Evolutionary conservation across 1,284 basidiomycete species (phyloP), one percentile per base, ranked within the genome.

Genomic region (Pholiota adiposa): DNA sequence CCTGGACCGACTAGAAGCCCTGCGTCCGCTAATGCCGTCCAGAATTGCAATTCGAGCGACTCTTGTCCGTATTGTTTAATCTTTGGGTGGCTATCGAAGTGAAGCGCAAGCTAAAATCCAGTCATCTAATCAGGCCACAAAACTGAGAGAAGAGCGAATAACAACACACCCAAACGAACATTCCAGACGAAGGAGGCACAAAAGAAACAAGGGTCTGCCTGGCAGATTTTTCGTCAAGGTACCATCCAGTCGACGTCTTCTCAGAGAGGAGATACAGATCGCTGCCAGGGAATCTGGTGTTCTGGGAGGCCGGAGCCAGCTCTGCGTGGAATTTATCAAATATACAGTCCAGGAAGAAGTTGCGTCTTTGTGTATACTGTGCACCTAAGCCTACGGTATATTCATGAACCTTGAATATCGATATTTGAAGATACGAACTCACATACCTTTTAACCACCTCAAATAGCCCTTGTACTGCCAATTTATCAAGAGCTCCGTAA

Each of bases 401-500:
- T 21, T 8, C 16, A 34, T 41, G 12, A 31, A 16, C 16, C 16
- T 4, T 21, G 18, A 21, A 23, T n/a, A 14, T 46, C 4, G 6
- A 27, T 29, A 34, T 43, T 19, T 27, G n/a, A n/a, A n/a, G n/a
- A n/a, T n/a, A n/a, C n/a, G n/a, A n/a, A n/a, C n/a, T n/a, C 25
- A 65, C 56, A 31, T 46, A 75, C 76, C 81, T 65, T 85, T 81
- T 38, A 94, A 77, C 93, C 93, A 94, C 34, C 90, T 83, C 46
- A 92, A 75, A 71, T 90, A 94, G 0, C 91, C 91, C 5, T 86
- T 80, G 58, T 77, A 80, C 31, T 86, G 81, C 90, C 91, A 94
- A 44, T 84, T 80, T 21, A 79, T 72, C 23, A 94, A 70, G 14
- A 92, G 77, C 51, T 85, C 79, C 1, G 86, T 78, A 3, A 93